A percentile compares a stretch with the other conserved stretches of the same genome.
Evolutionary conservation across 768 basidiomycete species (phyloP).

Genomic region (Tricholoma flavovirens): DNA sequence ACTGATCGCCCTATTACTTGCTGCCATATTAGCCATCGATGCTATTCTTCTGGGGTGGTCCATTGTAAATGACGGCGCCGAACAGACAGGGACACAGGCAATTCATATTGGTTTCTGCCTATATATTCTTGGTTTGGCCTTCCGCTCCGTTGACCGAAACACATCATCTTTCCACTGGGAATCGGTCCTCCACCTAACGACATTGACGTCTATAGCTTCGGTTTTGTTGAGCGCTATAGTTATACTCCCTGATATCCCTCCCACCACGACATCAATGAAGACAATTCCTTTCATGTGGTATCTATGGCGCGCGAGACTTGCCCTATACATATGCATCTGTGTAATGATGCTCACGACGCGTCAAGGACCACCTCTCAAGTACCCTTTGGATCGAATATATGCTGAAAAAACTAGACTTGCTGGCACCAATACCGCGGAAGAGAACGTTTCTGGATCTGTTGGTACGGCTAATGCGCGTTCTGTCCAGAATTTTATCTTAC

Average conservation of each 20-base stretch:
- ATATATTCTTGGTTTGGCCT: constrained; percentile 51
- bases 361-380: constrained; percentile 70
- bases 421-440: constrained; percentile 54
- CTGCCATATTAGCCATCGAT: constrained; percentile 43
- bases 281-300: constrained; percentile 17
- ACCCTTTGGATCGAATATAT: constrained; percentile 69
- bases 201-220: constrained; percentile 45
- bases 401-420: constrained; percentile 59
- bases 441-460: constrained; percentile 69
- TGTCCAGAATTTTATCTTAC: not conserved
- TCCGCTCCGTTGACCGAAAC: constrained; percentile 45
- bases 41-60: constrained; percentile 54
- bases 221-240: constrained; percentile 40
- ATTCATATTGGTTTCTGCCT: constrained; percentile 51
- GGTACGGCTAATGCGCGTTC: constrained; percentile 25
- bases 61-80: constrained; percentile 24
- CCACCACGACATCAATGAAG: constrained; percentile 22
- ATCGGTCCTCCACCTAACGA: constrained; percentile 56
- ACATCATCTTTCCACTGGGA: constrained; percentile 36
- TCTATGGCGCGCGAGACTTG: constrained; percentile 51
- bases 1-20: constrained; percentile 40
- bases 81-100: constrained; percentile 30
- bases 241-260: constrained; percentile 48
- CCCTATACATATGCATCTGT: constrained; percentile 42
- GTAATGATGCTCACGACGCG: constrained; percentile 48